A percentile compares a stretch with the other conserved stretches of the same genome.
phyloP scores from a whole-genome alignment of 139 green algal genomes.

The Tetraselmis chui region DNA sequence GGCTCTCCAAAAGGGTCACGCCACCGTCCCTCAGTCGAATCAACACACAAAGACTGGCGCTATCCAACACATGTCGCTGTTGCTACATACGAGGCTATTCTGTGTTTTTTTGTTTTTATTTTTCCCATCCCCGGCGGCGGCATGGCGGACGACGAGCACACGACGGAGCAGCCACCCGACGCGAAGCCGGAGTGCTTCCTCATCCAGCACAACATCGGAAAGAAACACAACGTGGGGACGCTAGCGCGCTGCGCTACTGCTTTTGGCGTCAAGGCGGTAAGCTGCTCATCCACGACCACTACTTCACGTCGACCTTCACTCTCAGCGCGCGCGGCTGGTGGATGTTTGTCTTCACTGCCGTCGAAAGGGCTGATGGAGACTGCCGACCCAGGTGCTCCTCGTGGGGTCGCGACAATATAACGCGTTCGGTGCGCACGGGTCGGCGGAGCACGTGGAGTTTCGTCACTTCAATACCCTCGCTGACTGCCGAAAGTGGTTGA shows the following conservation, averaged over 20 bases:
- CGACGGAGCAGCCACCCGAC: too few relatives aligned
- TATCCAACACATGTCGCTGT: too few relatives aligned
- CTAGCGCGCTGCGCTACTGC: slow-evolving; percentile 59
- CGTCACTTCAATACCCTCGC: slow-evolving; percentile 66
- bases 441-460: slow-evolving; percentile 46
- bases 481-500: slow-evolving; percentile 49
- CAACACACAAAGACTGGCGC: too few relatives aligned
- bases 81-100: too few relatives aligned
- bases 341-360: neutral
- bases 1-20: too few relatives aligned
- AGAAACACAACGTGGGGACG: slow-evolving; percentile 78
- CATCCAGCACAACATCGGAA: slow-evolving; percentile 68
- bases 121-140: too few relatives aligned
- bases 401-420: slow-evolving; percentile 80
- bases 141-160: too few relatives aligned
- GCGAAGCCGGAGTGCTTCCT: too few relatives aligned
- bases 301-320: too few relatives aligned
- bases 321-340: neutral
- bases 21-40: too few relatives aligned
- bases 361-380: neutral
- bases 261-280: slow-evolving; percentile 53
- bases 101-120: too few relatives aligned
- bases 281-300: too few relatives aligned
- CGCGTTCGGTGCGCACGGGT: slow-evolving; percentile 83
- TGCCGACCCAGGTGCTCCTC: slow-evolving; percentile 58